These are phyloP conservation scores for Coemansia sp. DNA, from an alignment of 192 early-diverging fungal genomes.

Conservation along the genomic window DNA sequence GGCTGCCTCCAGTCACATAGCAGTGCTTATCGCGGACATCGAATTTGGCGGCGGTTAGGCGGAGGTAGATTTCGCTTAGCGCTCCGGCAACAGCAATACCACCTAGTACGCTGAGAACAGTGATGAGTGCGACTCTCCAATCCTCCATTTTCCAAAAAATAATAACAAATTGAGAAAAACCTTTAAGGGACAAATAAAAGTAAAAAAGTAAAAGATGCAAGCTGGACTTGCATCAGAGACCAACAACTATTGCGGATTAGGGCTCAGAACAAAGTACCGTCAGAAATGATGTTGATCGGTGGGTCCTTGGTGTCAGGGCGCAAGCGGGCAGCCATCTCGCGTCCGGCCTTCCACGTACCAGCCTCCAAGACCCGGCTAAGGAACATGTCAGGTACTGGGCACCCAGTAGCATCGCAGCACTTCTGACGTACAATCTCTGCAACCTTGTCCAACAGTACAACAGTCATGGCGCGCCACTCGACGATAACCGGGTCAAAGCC, in stretches of 20 bases:
- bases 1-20: slow-evolving; percentile 76
- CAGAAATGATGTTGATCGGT: slow-evolving; percentile 87
- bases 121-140: slow-evolving; percentile 37
- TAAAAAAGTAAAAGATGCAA: background rate
- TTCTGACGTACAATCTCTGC: slow-evolving; percentile 64
- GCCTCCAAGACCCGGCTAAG: slow-evolving; percentile 89
- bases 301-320: slow-evolving; percentile 84
- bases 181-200: background rate
- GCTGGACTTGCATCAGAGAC: background rate
- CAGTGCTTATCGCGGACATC: slow-evolving; percentile 63
- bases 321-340: slow-evolving; percentile 81
- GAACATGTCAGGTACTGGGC: slow-evolving; percentile 57
- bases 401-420: slow-evolving; percentile 50
- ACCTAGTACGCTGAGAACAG: slow-evolving; percentile 29
- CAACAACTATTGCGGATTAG: background rate
- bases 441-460: slow-evolving; percentile 76
- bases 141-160: slow-evolving; percentile 34
- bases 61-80: slow-evolving; percentile 14
- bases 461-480: slow-evolving; percentile 94
- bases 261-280: slow-evolving; percentile 80
- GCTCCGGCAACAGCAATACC: slow-evolving; percentile 18
- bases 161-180: background rate
- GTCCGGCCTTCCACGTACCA: slow-evolving; percentile 94
- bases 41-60: slow-evolving; percentile 27
- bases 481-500: slow-evolving; percentile 81